These are phyloP conservation scores for Periconia digitata DNA, from an alignment of 2,329 filamentous ascomycete species.

Conservation along the genomic window DNA sequence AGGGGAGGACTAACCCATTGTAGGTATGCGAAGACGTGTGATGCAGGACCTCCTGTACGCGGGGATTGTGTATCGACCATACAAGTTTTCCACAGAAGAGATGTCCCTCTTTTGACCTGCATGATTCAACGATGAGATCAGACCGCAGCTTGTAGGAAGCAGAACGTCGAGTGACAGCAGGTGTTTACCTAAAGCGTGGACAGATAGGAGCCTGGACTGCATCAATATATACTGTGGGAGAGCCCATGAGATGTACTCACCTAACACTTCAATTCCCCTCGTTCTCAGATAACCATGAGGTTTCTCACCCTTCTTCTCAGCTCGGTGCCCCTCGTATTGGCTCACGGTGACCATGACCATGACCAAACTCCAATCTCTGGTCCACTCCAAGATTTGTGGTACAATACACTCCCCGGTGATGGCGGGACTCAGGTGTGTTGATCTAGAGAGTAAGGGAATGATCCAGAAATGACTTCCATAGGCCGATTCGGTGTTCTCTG, in stretches of 20 bases:
- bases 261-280: constrained; percentile 4
- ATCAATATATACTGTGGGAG: constrained; percentile 24
- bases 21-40: constrained; percentile 15
- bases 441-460: background rate
- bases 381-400: constrained; percentile 77
- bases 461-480: constrained; percentile 35
- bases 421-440: constrained; percentile 74
- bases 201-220: background rate
- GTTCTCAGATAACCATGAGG: constrained; percentile 26
- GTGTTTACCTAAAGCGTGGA: background rate
- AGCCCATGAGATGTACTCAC: no score
- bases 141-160: background rate
- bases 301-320: constrained; percentile 24
- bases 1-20: constrained; percentile 22
- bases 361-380: constrained; percentile 64
- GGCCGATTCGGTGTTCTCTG: constrained; percentile 87
- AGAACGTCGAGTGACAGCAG: background rate
- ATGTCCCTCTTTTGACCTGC: no score
- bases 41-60: constrained; percentile 17
- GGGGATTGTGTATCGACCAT: background rate
- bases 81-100: background rate
- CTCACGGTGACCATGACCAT: constrained; percentile 61
- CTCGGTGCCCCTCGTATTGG: constrained; percentile 55
- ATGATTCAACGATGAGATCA: background rate
- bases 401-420: constrained; percentile 79